These are phyloP conservation scores for Gamsiella multidivaricata DNA, from an alignment of 192 early-diverging fungal genomes.

Conservation along the genomic window DNA sequence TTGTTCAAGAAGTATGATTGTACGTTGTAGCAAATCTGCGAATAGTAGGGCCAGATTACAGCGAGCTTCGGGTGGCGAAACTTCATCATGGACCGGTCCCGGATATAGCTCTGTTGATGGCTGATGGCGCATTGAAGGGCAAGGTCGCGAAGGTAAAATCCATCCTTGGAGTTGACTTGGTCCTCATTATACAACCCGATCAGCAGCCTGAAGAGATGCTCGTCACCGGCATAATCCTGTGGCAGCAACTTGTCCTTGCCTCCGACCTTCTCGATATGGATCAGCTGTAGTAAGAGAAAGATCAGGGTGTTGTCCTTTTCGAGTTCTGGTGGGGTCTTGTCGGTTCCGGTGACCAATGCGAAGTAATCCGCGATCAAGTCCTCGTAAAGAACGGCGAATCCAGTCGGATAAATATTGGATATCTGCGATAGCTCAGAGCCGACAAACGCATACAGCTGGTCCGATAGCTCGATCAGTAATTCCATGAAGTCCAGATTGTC, in stretches of 20 bases:
- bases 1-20: slow-evolving; percentile 59
- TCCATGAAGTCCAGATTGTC: slow-evolving; percentile 78
- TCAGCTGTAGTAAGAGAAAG: slow-evolving; percentile 78
- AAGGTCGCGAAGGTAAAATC: slow-evolving; percentile 79
- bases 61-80: slow-evolving; percentile 75
- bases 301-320: slow-evolving; percentile 80
- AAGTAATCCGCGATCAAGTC: slow-evolving; percentile 40
- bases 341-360: slow-evolving; percentile 18
- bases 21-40: slow-evolving; percentile 62
- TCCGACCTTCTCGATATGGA: slow-evolving; percentile 73
- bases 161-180: slow-evolving; percentile 77
- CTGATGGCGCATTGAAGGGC: slow-evolving; percentile 79
- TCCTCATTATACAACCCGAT: slow-evolving; percentile 79
- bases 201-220: slow-evolving; percentile 77
- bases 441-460: slow-evolving; percentile 81
- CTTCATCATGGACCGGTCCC: slow-evolving; percentile 75
- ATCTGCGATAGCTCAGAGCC: slow-evolving; percentile 56
- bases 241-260: slow-evolving; percentile 61
- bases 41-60: slow-evolving; percentile 69
- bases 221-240: slow-evolving; percentile 75
- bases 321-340: slow-evolving; percentile 39
- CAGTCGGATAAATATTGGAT: slow-evolving; percentile 45
- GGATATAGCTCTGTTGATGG: slow-evolving; percentile 70
- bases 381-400: slow-evolving; percentile 41
- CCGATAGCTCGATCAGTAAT: slow-evolving; percentile 78